Conservation (phyloP, 208 protist genomes). For the Wallacemonas sp. region DNA sequence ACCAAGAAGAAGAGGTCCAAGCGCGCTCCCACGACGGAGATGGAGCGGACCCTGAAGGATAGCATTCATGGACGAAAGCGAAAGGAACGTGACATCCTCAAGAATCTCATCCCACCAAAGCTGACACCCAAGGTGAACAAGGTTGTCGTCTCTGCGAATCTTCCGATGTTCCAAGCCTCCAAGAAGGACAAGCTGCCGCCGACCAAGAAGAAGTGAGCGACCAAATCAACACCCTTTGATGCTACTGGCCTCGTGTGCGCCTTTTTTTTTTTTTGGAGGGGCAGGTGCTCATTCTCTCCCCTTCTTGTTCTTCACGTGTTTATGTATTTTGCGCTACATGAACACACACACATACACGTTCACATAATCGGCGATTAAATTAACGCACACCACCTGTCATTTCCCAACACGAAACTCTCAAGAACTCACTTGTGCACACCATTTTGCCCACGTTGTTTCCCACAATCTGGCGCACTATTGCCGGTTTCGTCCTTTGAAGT, state of each 20-base stretch:
- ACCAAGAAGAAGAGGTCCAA: conserved; percentile 91
- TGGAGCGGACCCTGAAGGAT: conserved; percentile 87
- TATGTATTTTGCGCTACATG: background rate
- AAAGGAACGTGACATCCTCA: conserved; percentile 82
- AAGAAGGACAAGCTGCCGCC: background rate
- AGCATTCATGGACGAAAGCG: conserved; percentile 86
- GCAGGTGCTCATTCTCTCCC: background rate
- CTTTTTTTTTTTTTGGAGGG: background rate
- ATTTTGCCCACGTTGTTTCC: no score
- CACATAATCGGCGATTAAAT: no score
- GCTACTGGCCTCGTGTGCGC: background rate
- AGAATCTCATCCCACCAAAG: conserved; percentile 72
- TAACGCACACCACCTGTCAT: no score
- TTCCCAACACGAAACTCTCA: no score
- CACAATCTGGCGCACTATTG: no score
- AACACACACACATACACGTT: background rate
- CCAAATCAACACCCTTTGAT: background rate
- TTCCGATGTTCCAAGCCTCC: conserved; percentile 82
- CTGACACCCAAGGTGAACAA: conserved; percentile 65
- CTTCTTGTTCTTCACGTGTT: background rate
- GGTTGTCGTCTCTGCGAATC: conserved; percentile 39
- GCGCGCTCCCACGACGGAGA: conserved; percentile 70
- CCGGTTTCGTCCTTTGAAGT: no score
- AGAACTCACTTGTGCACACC: no score
- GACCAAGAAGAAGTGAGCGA: background rate